Evolutionary conservation across 495 filamentous ascomycete genomes (phyloP), one percentile per base, ranked within the genome.

Genomic region (Lasiosphaeris hirsuta): DNA sequence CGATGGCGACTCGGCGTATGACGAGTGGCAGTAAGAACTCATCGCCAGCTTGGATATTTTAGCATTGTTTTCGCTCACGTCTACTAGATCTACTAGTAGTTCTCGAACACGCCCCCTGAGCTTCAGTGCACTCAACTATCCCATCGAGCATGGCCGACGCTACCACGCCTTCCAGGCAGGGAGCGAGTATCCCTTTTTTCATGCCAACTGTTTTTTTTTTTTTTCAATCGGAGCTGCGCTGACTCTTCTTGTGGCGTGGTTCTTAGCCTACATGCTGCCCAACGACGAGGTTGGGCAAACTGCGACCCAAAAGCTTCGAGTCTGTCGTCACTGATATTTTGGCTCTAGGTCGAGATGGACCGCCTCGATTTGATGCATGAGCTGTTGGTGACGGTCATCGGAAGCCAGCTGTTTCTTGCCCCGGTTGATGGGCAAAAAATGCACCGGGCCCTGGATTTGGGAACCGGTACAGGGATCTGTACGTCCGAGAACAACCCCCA

Each of bases 91-190:
- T 30, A 30, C 23, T n/a, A n/a, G n/a, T n/a, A n/a, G n/a, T n/a
- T n/a, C n/a, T 30, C 23, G 23, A 30, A 30, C 23, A 30, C 23
- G 23, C 5, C 23, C 23, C 23, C 23, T 30, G 23, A 30, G 23
- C 23, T 5, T 30, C 23, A 30, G 23, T 30, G 23, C 23, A 51
- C 30, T 72, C 60, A 68, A 71, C 67, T 49, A 51, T 53, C 57
- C 51, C 60, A 10, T 51, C n/a, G 50, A 65, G 41, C 38, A 57
- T 18, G 59, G 59, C 13, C 49, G 54, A 9, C 54, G 59, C 2
- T 62, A 62, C 19, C 59, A 62, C 14, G 59, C 59, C 13, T 58
- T 54, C 40, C 18, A 49, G 13, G n/a, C 48, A 11, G 59, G 59
- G 3, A 46, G 59, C 58, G 13, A 3, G 51, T 43, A 2, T 23